Evolutionary conservation across 306 rosid genomes (phyloP).

Genomic region (Crotalaria pallida): DNA sequence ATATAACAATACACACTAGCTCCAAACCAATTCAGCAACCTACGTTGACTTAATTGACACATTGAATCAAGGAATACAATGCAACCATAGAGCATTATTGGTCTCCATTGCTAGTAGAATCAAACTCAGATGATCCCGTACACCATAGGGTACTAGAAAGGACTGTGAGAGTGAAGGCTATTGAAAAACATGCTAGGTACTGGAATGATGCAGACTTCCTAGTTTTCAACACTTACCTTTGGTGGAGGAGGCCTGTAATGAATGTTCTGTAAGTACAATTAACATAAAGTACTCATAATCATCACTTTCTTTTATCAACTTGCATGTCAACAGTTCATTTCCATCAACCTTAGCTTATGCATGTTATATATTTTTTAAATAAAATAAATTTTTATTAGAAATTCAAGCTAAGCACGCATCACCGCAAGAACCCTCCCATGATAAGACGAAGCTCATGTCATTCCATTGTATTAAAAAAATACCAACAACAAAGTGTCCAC

Average conservation of each 20-base stretch:
- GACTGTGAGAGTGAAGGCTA: conserved; percentile 57
- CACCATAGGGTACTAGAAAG: conserved; percentile 63
- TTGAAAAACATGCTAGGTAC: conserved; percentile 66
- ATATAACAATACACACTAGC: too few species aligned
- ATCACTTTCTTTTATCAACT: neutral
- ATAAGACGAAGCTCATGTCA: too few species aligned
- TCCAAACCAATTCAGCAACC: too few species aligned
- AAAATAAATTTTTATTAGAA: too few species aligned
- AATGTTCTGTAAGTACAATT: conserved; percentile 45
- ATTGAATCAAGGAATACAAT: conserved; percentile 57
- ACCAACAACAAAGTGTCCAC: too few species aligned
- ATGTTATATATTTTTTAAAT: too few species aligned
- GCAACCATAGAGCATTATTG: conserved; percentile 73
- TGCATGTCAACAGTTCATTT: conserved; percentile 3
- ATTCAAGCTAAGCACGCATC: too few species aligned
- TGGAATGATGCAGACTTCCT: conserved; percentile 70
- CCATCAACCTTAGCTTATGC: too few species aligned
- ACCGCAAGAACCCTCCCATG: too few species aligned
- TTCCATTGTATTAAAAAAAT: too few species aligned
- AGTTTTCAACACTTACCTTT: conserved; percentile 65
- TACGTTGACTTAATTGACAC: too few species aligned
- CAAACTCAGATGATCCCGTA: conserved; percentile 76
- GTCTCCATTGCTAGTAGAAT: conserved; percentile 81
- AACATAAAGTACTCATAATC: neutral
- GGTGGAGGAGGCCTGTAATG: conserved; percentile 84